Percentiles rank a stretch among this genome's conserved stretches.
These are phyloP conservation scores for Fusarium sterilihyphosum DNA, from an alignment of 2,329 filamentous ascomycete genomes.

Conservation along the genomic window DNA sequence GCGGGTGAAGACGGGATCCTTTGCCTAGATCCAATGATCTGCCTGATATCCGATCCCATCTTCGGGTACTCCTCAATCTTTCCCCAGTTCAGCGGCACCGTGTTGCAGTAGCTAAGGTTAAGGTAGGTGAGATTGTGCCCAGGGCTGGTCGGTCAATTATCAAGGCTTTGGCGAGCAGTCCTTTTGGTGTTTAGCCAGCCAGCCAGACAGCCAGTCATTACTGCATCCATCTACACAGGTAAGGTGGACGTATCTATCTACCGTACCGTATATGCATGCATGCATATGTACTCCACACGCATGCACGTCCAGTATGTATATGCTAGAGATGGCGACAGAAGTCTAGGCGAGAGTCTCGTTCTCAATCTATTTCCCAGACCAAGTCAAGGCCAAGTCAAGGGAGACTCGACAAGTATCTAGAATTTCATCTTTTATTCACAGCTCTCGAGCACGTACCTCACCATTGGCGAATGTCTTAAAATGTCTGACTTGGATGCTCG, in stretches of 20 bases:
- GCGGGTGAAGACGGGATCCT: constrained; percentile 19
- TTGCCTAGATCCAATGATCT: constrained; percentile 11
- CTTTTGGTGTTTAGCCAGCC: constrained; percentile 10
- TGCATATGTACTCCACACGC: neutral
- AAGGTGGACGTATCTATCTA: constrained; percentile 18
- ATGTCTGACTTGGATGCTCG: constrained; percentile 23
- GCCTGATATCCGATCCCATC: constrained; percentile 17
- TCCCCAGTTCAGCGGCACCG: constrained; percentile 7
- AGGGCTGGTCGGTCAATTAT: constrained; percentile 18
- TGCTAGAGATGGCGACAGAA: constrained; percentile 3
- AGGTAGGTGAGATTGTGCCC: constrained; percentile 5
- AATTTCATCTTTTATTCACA: neutral
- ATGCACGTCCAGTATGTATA: neutral
- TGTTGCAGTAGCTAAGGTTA: neutral
- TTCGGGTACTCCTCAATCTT: constrained; percentile 11
- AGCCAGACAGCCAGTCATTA: neutral
- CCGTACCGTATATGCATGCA: constrained; percentile 25
- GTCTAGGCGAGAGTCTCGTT: constrained; percentile 5
- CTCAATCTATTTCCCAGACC: neutral
- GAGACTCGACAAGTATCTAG: constrained; percentile 9
- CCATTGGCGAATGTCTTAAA: constrained; percentile 19
- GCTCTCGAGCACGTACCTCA: neutral
- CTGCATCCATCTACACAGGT: constrained; percentile 2
- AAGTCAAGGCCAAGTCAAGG: constrained; percentile 21
- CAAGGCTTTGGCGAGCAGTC: constrained; percentile 16